These are phyloP conservation scores for Diutina scorzettiae DNA, from an alignment of 1,139 yeast genomes.

Conservation along the genomic window DNA sequence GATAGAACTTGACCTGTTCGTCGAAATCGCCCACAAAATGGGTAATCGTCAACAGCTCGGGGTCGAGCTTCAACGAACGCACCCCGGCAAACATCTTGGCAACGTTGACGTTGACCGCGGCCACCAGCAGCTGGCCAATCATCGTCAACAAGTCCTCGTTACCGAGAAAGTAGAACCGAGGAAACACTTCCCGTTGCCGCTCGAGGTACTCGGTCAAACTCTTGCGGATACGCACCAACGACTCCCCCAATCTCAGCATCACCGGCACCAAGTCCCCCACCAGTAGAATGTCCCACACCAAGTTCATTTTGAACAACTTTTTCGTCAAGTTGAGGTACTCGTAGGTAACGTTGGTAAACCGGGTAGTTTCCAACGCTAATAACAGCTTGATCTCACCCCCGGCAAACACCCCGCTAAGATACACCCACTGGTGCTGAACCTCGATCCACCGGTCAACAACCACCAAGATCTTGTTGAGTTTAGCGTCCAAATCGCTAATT, in stretches of 20 bases:
- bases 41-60: slow-evolving; percentile 23
- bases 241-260: slow-evolving; percentile 42
- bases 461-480: slow-evolving; percentile 37
- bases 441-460: slow-evolving; percentile 69
- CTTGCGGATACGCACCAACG: slow-evolving; percentile 45
- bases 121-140: slow-evolving; percentile 54
- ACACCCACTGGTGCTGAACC: slow-evolving; percentile 83
- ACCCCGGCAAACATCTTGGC: slow-evolving; percentile 68
- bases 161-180: slow-evolving; percentile 81
- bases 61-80: slow-evolving; percentile 28
- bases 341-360: slow-evolving; percentile 53
- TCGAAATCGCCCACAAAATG: slow-evolving; percentile 53
- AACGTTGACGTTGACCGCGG: slow-evolving; percentile 46
- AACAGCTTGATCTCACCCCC: slow-evolving; percentile 44
- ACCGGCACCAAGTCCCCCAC: slow-evolving; percentile 38
- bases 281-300: slow-evolving; percentile 46
- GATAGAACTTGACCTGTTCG: slow-evolving; percentile 37
- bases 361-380: slow-evolving; percentile 57
- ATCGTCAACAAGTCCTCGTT: slow-evolving; percentile 82
- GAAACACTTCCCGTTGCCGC: slow-evolving; percentile 63
- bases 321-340: slow-evolving; percentile 47
- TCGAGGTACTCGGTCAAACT: slow-evolving; percentile 75
- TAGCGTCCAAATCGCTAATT: slow-evolving; percentile 42
- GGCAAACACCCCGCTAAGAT: slow-evolving; percentile 69
- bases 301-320: slow-evolving; percentile 35